Evolutionary conservation across 164 flowering plant species (phyloP).

Genomic region (Brasenia schreberi): DNA sequence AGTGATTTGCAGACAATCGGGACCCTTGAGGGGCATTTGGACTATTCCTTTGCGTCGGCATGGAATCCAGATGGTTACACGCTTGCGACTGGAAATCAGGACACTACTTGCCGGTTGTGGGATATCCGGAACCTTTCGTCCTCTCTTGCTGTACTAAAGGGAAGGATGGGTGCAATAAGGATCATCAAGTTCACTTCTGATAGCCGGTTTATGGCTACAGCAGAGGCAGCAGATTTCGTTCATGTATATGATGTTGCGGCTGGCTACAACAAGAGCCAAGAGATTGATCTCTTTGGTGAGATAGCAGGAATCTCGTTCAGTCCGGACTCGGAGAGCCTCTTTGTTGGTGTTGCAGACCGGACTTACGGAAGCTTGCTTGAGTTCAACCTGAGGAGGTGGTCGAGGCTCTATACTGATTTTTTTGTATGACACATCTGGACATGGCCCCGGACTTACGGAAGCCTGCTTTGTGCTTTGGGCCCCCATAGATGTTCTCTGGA

Average conservation of each 20-base stretch:
- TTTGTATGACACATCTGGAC: slow-evolving; percentile 14
- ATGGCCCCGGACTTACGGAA: too few species aligned
- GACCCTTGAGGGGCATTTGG: slow-evolving; percentile 66
- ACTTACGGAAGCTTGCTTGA: slow-evolving; percentile 83
- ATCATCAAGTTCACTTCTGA: slow-evolving; percentile 64
- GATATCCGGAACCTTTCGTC: slow-evolving; percentile 65
- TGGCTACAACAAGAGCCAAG: slow-evolving; percentile 44
- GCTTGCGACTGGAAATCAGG: slow-evolving; percentile 91
- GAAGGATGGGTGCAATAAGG: slow-evolving; percentile 86
- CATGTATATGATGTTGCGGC: slow-evolving; percentile 51
- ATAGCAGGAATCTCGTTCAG: slow-evolving; percentile 92
- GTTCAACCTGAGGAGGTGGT: slow-evolving; percentile 44
- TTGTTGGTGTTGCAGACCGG: slow-evolving; percentile 79
- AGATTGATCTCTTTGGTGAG: slow-evolving; percentile 87
- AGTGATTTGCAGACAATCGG: slow-evolving; percentile 27
- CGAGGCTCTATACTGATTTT: slow-evolving; percentile 31
- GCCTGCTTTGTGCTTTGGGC: too few species aligned
- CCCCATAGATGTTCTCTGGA: too few species aligned
- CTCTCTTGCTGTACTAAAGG: slow-evolving; percentile 63
- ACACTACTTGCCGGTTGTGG: slow-evolving; percentile 91
- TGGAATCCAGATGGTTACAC: slow-evolving; percentile 88
- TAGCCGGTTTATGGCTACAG: slow-evolving; percentile 83
- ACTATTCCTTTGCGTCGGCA: slow-evolving; percentile 86
- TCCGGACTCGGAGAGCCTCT: slow-evolving; percentile 78
- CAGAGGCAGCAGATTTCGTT: slow-evolving; percentile 94